phyloP scores from a whole-genome alignment of 768 basidiomycete genomes.

The Tylopilus intermedius region DNA sequence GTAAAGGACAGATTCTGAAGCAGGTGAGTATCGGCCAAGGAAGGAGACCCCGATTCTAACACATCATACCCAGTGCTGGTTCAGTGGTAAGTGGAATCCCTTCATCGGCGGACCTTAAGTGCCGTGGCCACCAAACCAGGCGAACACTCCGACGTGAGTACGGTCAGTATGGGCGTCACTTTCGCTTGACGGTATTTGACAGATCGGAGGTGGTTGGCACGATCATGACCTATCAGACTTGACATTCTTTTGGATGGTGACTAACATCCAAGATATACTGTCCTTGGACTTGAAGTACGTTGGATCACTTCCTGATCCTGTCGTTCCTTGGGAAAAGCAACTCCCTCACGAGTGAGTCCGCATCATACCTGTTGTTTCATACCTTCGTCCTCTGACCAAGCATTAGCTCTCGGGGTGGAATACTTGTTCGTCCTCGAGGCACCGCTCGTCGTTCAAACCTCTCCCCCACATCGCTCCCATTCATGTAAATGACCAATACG shows the following conservation, averaged over 20 bases:
- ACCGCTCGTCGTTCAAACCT: conserved; percentile 76
- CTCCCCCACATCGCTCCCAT: conserved; percentile 59
- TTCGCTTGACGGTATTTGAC: background rate
- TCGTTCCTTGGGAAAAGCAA: conserved; percentile 57
- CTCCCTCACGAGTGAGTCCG: conserved; percentile 54
- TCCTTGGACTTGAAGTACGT: conserved; percentile 55
- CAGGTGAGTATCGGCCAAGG: conserved; percentile 41
- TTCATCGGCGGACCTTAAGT: background rate
- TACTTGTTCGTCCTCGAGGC: conserved; percentile 69
- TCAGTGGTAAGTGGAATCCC: conserved; percentile 44
- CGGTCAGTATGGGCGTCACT: background rate
- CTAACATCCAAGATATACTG: conserved; percentile 51
- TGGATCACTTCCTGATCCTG: conserved; percentile 44
- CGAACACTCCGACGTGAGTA: conserved; percentile 24
- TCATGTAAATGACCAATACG: conserved; percentile 80
- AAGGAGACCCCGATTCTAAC: conserved; percentile 4
- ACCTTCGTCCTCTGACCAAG: background rate
- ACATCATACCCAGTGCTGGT: conserved; percentile 55
- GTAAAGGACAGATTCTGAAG: conserved; percentile 54
- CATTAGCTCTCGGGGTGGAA: conserved; percentile 47
- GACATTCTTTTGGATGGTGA: conserved; percentile 60
- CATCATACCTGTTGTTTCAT: background rate
- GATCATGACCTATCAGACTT: conserved; percentile 66
- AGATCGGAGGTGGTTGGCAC: conserved; percentile 69
- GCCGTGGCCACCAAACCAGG: conserved; percentile 19